Evolutionary conservation across 495 filamentous ascomycete genomes (phyloP), one percentile per base, ranked within the genome.

Genomic region (Trichoderma parareesei): DNA sequence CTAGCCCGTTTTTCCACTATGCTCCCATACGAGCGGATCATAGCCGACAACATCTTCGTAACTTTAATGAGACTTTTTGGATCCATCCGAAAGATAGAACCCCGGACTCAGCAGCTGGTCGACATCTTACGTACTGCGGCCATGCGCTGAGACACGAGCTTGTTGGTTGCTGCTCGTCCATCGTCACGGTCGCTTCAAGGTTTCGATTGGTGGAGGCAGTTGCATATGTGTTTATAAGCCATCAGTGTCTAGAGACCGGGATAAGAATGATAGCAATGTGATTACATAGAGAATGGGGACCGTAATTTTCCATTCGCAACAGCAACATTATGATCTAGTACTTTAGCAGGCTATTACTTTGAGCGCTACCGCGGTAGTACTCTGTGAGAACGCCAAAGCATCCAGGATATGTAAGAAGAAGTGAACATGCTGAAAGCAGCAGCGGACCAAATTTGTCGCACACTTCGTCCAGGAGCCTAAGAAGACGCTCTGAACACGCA

Each of bases 271-370:
- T 4, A 27, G 7, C 9, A 18, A 49, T 9, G n/a, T 49, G 20
- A 2, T 1, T 49, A 8, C 46, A 49, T 20, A 6, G 4, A 18
- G 18, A 18, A n/a, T 48, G 14, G n/a, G 44, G 20, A 49, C 27
- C 2, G n/a, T 18, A 20, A 6, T 67, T 72, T 61, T 62, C 75
- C 77, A 69, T 79, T 78, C 0, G 67, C 67, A 1, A 74, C 73
- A 44, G 69, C 63, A 74, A 78, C n/a, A 78, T 78, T 11, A 81
- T 65, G 64, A 76, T 76, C 77, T 77, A 81, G 11, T 78, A 48
- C 3, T 79, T 65, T 18, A 79, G 61, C 0, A 76, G 10, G 48
- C 76, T 79, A 49, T 73, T 70, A 5, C 72, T 67, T n/a, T 68
- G 64, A 13, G 70, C 62, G 11, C 70, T 67, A 9, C 69, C 70